These are phyloP conservation scores for Xylariaceae sp. DNA, from an alignment of 2,329 filamentous ascomycete genomes.

Conservation along the genomic window DNA sequence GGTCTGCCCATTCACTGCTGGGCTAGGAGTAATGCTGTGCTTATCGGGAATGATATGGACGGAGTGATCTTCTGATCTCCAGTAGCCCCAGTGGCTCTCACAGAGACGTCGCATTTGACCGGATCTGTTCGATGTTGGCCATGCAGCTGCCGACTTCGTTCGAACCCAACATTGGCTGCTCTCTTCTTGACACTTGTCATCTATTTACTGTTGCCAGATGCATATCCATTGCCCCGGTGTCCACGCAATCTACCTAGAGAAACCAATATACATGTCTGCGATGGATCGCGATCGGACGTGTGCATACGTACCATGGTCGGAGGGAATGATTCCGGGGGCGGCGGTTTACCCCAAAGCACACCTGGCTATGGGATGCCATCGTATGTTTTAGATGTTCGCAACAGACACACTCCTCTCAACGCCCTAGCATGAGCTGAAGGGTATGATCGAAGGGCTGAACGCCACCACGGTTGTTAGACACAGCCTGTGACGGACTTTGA, in stretches of 20 bases:
- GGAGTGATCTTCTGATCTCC: too few species aligned
- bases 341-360: background rate
- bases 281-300: constrained; percentile 2
- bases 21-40: background rate
- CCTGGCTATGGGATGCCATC: background rate
- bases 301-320: too few species aligned
- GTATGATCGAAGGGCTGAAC: background rate
- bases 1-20: constrained; percentile 1
- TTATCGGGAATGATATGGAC: too few species aligned
- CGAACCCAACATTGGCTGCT: background rate
- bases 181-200: background rate
- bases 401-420: background rate
- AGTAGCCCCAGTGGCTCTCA: too few species aligned
- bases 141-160: background rate
- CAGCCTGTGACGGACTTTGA: background rate
- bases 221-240: background rate
- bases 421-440: background rate
- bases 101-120: background rate
- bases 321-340: background rate
- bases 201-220: background rate
- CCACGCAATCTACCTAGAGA: background rate
- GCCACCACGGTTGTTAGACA: background rate
- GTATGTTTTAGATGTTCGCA: background rate
- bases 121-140: background rate
- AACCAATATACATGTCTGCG: background rate